Percentiles rank a stretch among this genome's conserved stretches.
phyloP scores from a whole-genome alignment of 83 land plant species.

The Thuja plicata region DNA sequence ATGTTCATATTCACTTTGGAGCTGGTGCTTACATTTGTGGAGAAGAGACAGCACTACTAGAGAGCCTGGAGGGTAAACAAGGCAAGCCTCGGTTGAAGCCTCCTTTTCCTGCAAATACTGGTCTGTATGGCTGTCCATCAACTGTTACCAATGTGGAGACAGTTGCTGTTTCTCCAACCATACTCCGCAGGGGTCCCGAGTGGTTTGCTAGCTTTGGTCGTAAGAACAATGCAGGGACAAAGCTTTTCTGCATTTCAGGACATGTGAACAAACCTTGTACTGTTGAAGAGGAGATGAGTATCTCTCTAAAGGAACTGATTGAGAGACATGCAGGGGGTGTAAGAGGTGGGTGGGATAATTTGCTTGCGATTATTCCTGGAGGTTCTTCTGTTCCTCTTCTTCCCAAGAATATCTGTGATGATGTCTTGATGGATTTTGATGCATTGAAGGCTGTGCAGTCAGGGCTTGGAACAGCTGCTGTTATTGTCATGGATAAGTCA shows the following conservation, averaged over 20 bases:
- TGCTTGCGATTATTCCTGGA: constrained; percentile 89
- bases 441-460: constrained; percentile 91
- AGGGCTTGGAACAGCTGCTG: constrained; percentile 93
- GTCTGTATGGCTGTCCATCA: constrained; percentile 93
- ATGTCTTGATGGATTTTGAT: constrained; percentile 93
- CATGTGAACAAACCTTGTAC: constrained; percentile 97
- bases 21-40: constrained; percentile 99
- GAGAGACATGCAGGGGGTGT: constrained; percentile 97
- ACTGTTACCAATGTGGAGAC: constrained; percentile 33
- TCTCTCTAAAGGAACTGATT: constrained; percentile 81
- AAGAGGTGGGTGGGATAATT: constrained; percentile 96
- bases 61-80: constrained; percentile 12
- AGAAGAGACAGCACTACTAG: constrained; percentile 45
- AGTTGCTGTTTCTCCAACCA: constrained; percentile 96
- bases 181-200: constrained; percentile 90
- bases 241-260: constrained; percentile 89
- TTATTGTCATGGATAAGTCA: constrained; percentile 94
- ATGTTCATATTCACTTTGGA: constrained; percentile 88
- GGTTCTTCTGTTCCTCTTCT: constrained; percentile 91
- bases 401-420: constrained; percentile 84
- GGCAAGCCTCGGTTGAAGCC: constrained; percentile 97
- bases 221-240: constrained; percentile 96
- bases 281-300: constrained; percentile 98
- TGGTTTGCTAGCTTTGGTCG: constrained; percentile 99
- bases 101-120: constrained; percentile 95